Base-by-base conservation (phyloP, 163 green algal species). In the Scenedesmus sp. region DNA sequence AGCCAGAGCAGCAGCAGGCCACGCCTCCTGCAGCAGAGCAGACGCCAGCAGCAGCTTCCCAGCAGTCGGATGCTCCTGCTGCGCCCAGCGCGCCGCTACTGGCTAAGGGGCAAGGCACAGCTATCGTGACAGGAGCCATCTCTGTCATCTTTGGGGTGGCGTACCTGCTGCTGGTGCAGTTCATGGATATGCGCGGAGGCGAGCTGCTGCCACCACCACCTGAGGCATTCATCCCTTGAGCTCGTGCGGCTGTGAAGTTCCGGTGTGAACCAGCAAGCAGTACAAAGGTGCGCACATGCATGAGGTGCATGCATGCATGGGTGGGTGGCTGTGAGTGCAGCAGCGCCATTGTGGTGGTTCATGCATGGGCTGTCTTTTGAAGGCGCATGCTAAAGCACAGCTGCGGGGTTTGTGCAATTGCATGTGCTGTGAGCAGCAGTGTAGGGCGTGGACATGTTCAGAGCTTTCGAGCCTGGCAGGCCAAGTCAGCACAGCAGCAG, bases 41-140 rank as follows among this genome's bases (percentile, higher is more conserved):
- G 26, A 55, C 73, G 2, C 20, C 23, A 46, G 12, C 57, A 52
- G 46, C 79, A 57, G 55, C 56, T 70, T 2, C 59, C 67, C 56
- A 82, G 18, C 86, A 82, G 54, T 46, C 66, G 15, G 66, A 64
- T 26, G 20, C 66, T 3, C 26, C 56, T 20, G 85, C 85, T 18
- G 87, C 73, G 26, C 73, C 84, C 8, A 83, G 9, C 4, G 85
- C 93, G 8, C 94, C 93, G 3, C 74, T 96, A 34, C 70, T 96
- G 76, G 84, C 92, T 15, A 93, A 94, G 73, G 97, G 97, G 34
- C 96, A 98, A 91, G 94, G 95, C 59, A 98, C 96, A 57, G 97
- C 97, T 18, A 97, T 99, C 76, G 93, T 98, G 23, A 98, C 97
- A 16, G 97, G 97, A 10, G 95, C 94, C 83, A 97, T 98, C 57